phyloP scores from a whole-genome alignment of 768 basidiomycete genomes.

The Tylopilus vinaceipallidus region DNA sequence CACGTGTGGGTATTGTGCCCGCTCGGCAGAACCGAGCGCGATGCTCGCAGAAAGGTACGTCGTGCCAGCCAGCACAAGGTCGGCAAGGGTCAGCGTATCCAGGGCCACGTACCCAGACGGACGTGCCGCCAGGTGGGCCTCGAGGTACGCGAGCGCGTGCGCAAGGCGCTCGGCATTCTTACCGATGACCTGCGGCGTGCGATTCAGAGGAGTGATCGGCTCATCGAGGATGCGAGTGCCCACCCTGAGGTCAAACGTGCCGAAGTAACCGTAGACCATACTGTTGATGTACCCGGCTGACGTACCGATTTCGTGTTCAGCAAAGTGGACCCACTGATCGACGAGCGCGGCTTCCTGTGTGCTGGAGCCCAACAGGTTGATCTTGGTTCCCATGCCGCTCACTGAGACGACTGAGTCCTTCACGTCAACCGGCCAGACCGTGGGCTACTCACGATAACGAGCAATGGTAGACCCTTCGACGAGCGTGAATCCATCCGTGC shows the following conservation, averaged over 20 bases:
- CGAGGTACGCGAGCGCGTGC: conserved; percentile 11
- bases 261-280: background rate
- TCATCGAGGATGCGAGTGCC: background rate
- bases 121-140: conserved; percentile 9
- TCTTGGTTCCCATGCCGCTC: conserved; percentile 10
- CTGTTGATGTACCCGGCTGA: background rate
- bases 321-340: conserved; percentile 15
- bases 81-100: conserved; percentile 17
- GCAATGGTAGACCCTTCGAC: conserved; percentile 23
- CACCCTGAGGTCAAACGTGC: conserved; percentile 7
- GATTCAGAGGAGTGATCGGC: background rate
- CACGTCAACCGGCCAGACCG: background rate
- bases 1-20: too few species aligned
- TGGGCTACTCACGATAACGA: conserved; percentile 18
- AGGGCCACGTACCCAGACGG: conserved; percentile 12
- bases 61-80: conserved; percentile 15
- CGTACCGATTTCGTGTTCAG: conserved; percentile 11
- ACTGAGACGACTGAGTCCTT: background rate
- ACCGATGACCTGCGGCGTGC: background rate
- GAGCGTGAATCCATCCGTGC: conserved; percentile 17
- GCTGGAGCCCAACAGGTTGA: conserved; percentile 11
- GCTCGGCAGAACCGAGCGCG: conserved; percentile 12
- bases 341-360: conserved; percentile 7
- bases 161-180: background rate
- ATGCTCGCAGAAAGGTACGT: background rate